phyloP scores from a whole-genome alignment of 2,329 filamentous ascomycete genomes.

The Lomentospora prolificans region DNA sequence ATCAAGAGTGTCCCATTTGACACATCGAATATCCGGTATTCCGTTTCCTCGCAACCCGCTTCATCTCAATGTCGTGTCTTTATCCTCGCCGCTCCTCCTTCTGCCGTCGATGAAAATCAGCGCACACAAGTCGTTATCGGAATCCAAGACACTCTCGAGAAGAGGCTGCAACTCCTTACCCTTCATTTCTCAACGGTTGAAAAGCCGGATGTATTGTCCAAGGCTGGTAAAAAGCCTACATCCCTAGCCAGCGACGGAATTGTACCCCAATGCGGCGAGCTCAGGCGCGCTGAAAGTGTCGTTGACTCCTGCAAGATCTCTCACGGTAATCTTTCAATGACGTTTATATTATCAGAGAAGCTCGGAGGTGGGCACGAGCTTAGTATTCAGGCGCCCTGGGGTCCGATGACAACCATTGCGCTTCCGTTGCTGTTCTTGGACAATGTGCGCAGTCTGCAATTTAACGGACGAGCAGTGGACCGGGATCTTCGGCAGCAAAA shows the following conservation, averaged over 20 bases:
- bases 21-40: constrained; percentile 51
- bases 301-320: constrained; percentile 63
- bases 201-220: constrained; percentile 19
- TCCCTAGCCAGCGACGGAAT: constrained; percentile 9
- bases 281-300: constrained; percentile 54
- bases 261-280: constrained; percentile 24
- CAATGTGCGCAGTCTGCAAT: constrained; percentile 50
- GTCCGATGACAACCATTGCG: constrained; percentile 55
- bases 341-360: constrained; percentile 59
- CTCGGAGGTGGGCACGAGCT: constrained; percentile 55
- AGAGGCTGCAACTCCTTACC: constrained; percentile 56
- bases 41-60: constrained; percentile 42
- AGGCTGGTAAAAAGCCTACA: constrained; percentile 15
- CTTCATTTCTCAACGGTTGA: constrained; percentile 42
- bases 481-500: constrained; percentile 40
- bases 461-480: constrained; percentile 39
- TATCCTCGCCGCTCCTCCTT: constrained; percentile 51
- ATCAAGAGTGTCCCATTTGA: constrained; percentile 58
- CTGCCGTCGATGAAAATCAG: constrained; percentile 41
- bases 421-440: constrained; percentile 51
- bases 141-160: constrained; percentile 59
- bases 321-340: constrained; percentile 57
- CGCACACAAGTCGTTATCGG: constrained; percentile 53
- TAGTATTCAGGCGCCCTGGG: constrained; percentile 68
- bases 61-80: constrained; percentile 51